Conservation (phyloP, 2,329 filamentous ascomycete species). For the Exophiala bonariae region DNA sequence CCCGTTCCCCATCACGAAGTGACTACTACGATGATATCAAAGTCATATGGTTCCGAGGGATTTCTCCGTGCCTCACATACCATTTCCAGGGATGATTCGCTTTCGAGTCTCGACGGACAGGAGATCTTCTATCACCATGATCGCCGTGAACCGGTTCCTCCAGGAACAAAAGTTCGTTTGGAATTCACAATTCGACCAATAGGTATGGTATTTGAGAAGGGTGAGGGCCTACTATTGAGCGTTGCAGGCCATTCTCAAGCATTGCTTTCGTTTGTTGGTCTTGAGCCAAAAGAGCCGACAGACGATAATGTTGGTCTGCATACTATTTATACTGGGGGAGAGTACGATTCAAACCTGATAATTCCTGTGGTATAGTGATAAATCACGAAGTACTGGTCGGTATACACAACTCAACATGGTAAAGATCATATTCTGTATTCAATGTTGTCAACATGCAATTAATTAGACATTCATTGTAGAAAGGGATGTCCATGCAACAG, state of each 20-base stretch:
- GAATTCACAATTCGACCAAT: constrained; percentile 52
- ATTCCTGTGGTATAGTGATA: background rate
- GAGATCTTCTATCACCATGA: constrained; percentile 41
- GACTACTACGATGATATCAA: constrained; percentile 38
- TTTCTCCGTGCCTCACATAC: constrained; percentile 45
- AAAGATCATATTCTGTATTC: too few species aligned
- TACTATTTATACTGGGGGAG: background rate
- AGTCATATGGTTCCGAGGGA: constrained; percentile 44
- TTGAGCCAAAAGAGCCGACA: too few species aligned
- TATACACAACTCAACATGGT: too few species aligned
- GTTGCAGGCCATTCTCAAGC: constrained; percentile 28
- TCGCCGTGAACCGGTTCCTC: constrained; percentile 40
- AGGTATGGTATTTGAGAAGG: constrained; percentile 47
- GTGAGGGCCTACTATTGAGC: constrained; percentile 35
- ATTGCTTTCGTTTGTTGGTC: too few species aligned
- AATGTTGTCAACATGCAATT: too few species aligned
- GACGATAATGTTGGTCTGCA: background rate
- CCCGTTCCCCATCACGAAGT: constrained; percentile 37
- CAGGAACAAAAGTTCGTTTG: constrained; percentile 44
- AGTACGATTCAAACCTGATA: background rate
- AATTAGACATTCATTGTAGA: too few species aligned
- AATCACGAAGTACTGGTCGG: too few species aligned
- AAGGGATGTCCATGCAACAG: too few species aligned
- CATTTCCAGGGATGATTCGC: constrained; percentile 35
- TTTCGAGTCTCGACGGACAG: constrained; percentile 18